These are phyloP conservation scores for Rhizophagus sp. DNA, from an alignment of 192 early-diverging fungal genomes.

Conservation along the genomic window DNA sequence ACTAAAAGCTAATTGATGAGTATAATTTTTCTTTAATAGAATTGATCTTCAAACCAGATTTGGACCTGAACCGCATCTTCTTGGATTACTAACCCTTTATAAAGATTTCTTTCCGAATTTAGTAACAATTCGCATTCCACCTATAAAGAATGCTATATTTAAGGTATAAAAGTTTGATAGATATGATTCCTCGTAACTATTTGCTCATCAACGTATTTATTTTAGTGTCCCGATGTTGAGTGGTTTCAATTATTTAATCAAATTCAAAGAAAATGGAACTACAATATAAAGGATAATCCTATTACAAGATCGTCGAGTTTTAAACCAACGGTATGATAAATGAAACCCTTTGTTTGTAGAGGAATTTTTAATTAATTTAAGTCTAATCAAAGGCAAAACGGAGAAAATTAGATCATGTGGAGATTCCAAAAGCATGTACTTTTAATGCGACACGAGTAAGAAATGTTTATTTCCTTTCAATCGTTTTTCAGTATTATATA, in stretches of 20 bases:
- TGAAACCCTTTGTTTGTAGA: neutral
- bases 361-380: neutral
- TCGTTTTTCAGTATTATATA: too few species aligned
- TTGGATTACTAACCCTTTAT: conserved; percentile 50
- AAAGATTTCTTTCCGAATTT: conserved; percentile 49
- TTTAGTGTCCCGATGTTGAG: conserved; percentile 43
- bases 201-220: neutral
- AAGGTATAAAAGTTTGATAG: conserved; percentile 18
- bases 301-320: conserved; percentile 1
- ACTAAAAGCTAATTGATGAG: neutral
- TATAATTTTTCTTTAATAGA: conserved; percentile 25
- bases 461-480: neutral
- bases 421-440: conserved; percentile 41
- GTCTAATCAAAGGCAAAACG: conserved; percentile 33
- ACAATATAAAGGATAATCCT: neutral
- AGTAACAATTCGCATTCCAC: conserved; percentile 36
- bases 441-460: conserved; percentile 35
- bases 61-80: conserved; percentile 44
- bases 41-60: conserved; percentile 38
- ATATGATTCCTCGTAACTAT: neutral
- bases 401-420: conserved; percentile 41
- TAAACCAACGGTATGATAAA: conserved; percentile 15
- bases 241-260: conserved; percentile 31
- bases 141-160: conserved; percentile 39
- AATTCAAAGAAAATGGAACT: conserved; percentile 44